Conservation (phyloP, 2,329 filamentous ascomycete species). For the Colletotrichum tamarilloi region DNA sequence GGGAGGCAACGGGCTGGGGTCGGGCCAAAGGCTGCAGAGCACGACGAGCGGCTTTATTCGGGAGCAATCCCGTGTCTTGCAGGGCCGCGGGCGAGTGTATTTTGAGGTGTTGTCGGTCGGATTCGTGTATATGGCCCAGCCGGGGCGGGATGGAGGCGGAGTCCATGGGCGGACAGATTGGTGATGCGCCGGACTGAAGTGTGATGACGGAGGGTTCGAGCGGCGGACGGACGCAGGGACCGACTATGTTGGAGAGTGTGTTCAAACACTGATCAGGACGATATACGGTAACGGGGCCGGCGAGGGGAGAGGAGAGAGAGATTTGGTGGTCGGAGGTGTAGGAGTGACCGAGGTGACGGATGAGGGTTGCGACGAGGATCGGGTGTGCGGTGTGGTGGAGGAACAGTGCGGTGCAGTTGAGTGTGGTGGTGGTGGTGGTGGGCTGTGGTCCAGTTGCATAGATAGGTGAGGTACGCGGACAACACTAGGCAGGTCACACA, state of each 20-base stretch:
- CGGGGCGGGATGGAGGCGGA: constrained; percentile 32
- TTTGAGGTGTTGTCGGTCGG: constrained; percentile 24
- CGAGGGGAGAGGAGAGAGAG: neutral
- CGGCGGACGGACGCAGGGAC: neutral
- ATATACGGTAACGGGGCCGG: constrained; percentile 1
- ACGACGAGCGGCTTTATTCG: constrained; percentile 20
- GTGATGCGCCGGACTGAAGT: constrained; percentile 11
- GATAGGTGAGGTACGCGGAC: constrained; percentile 9
- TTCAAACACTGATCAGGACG: neutral
- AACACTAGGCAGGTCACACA: constrained; percentile 15
- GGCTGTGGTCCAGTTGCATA: constrained; percentile 3
- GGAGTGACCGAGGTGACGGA: constrained; percentile 9
- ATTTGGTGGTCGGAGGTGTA: neutral
- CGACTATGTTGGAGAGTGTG: neutral
- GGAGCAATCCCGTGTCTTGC: constrained; percentile 9
- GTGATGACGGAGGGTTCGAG: constrained; percentile 15
- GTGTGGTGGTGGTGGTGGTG: constrained; percentile 6
- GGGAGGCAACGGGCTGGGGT: neutral
- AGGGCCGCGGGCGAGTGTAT: constrained; percentile 15
- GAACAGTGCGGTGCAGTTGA: constrained; percentile 10
- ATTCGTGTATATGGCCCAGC: constrained; percentile 20
- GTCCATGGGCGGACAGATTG: constrained; percentile 32
- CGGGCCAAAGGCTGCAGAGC: constrained; percentile 1
- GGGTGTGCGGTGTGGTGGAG: constrained; percentile 8
- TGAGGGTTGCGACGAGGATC: constrained; percentile 39